Evolutionary conservation across 306 rosid genomes (phyloP).

Genomic region (Psophocarpus tetragonolobus): DNA sequence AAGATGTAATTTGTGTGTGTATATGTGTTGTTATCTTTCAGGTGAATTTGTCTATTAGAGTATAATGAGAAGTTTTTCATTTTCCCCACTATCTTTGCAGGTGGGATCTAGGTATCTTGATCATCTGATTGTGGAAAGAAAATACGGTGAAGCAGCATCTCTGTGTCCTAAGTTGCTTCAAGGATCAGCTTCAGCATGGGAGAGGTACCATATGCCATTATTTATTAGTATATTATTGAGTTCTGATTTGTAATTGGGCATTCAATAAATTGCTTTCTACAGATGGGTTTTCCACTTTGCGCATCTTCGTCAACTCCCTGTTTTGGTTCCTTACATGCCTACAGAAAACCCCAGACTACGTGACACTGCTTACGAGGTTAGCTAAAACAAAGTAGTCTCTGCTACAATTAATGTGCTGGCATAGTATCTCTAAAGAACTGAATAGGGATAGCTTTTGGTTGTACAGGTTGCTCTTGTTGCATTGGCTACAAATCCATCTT

Average conservation of each 20-base stretch:
- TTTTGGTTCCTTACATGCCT: slow-evolving; percentile 89
- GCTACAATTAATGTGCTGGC: neutral
- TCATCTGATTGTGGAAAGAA: slow-evolving; percentile 96
- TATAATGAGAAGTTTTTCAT: neutral
- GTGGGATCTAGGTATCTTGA: slow-evolving; percentile 97
- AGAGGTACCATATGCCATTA: slow-evolving; percentile 58
- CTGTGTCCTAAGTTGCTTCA: slow-evolving; percentile 89
- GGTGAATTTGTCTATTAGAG: slow-evolving; percentile 16
- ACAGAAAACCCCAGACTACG: slow-evolving; percentile 81
- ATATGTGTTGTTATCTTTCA: neutral
- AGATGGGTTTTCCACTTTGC: slow-evolving; percentile 99
- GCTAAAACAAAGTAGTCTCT: slow-evolving; percentile 38
- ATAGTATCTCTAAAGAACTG: neutral
- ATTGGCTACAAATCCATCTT: slow-evolving; percentile 80
- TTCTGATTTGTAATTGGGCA: slow-evolving; percentile 40
- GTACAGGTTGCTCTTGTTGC: slow-evolving; percentile 96
- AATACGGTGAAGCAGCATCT: slow-evolving; percentile 91
- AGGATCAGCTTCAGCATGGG: slow-evolving; percentile 96
- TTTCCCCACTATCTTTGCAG: slow-evolving; percentile 49
- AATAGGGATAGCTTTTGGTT: slow-evolving; percentile 31
- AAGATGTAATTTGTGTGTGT: neutral
- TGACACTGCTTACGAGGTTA: slow-evolving; percentile 96
- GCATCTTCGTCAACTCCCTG: slow-evolving; percentile 96
- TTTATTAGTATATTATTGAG: slow-evolving; percentile 4
- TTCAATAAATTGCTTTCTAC: slow-evolving; percentile 36